These are phyloP conservation scores for Colletotrichum aenigma DNA, from an alignment of 2,329 filamentous ascomycete species.

Conservation along the genomic window DNA sequence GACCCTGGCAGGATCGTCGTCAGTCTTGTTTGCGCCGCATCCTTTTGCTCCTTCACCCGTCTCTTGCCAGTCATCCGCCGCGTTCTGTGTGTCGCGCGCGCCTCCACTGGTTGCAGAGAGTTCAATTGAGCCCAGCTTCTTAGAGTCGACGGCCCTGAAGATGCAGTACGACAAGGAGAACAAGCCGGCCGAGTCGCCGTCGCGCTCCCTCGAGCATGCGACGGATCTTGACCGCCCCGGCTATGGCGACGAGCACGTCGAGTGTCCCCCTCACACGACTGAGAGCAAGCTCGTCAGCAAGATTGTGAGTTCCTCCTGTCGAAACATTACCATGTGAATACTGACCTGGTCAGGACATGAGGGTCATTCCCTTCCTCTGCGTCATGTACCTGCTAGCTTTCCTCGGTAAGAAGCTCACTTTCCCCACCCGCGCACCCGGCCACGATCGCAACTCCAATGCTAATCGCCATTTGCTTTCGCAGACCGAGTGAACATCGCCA, in stretches of 20 bases:
- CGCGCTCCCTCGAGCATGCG: constrained; percentile 13
- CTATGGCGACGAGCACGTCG: constrained; percentile 6
- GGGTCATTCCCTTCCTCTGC: constrained; percentile 74
- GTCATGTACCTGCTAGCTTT: constrained; percentile 76
- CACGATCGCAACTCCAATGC: background rate
- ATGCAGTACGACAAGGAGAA: constrained; percentile 16
- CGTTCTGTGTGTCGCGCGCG: background rate
- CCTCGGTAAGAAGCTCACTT: constrained; percentile 45
- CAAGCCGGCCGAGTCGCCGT: constrained; percentile 1
- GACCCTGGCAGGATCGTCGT: background rate
- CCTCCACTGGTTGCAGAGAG: background rate
- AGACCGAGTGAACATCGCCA: constrained; percentile 79
- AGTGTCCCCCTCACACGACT: constrained; percentile 59
- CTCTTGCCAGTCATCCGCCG: background rate
- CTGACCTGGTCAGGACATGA: constrained; percentile 47
- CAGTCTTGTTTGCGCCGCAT: background rate
- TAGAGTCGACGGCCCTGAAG: background rate
- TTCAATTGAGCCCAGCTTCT: background rate
- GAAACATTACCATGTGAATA: background rate
- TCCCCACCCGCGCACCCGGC: background rate
- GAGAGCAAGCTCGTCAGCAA: constrained; percentile 70
- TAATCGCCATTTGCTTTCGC: background rate
- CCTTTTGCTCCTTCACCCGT: too few relatives aligned
- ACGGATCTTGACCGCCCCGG: constrained; percentile 5
- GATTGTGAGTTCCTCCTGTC: constrained; percentile 47